Base-by-base conservation (phyloP, 768 basidiomycete species). In the Suillus americanus region DNA sequence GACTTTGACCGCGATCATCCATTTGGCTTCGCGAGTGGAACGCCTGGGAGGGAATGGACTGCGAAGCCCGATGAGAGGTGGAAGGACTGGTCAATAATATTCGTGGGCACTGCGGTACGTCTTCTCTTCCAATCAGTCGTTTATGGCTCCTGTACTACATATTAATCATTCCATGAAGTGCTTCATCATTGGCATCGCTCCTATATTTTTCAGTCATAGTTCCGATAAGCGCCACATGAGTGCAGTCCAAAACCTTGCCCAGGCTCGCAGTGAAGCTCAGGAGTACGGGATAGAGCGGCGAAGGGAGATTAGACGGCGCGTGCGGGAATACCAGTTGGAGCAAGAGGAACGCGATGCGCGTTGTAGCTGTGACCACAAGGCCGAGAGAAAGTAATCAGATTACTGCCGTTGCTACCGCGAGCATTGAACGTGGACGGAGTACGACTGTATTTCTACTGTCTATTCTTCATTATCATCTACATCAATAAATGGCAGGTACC, bases 161-260 rank as follows among this genome's bases (percentile, higher is more conserved):
- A 20, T 57, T 7, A 25, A 59, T 28, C 20, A 23, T 50, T 48
- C 35, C 40, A 13, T 46, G 3, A 56, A 86, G 85, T 75, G 82
- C 0, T 70, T 86, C n/a, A 71, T 78, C 1, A 74, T 77, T 10
- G 84, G 83, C 7, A 66, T 88, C 13, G 79, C 79, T 18, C 84
- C 85, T 0, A 73, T 78, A 23, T 38, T 84, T 23, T 70, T 84
- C 25, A 73, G 68, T 65, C 64, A 65, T 77, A 64, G 73, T 74
- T 48, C 77, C 73, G 46, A 84, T 43, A 78, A 78, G 66, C 75
- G 74, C 0, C 89, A 90, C 67, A 74, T 73, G 14, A 75, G 77
- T 3, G 90, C 90, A 0, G 83, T 81, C 1, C 74, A 76, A 10
- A 89, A 89, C 66, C 82, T 91, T 23, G 81, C 85, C 0, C 80